These are phyloP conservation scores for Aspergillus hortae DNA, from an alignment of 2,329 filamentous ascomycete species.

Conservation along the genomic window DNA sequence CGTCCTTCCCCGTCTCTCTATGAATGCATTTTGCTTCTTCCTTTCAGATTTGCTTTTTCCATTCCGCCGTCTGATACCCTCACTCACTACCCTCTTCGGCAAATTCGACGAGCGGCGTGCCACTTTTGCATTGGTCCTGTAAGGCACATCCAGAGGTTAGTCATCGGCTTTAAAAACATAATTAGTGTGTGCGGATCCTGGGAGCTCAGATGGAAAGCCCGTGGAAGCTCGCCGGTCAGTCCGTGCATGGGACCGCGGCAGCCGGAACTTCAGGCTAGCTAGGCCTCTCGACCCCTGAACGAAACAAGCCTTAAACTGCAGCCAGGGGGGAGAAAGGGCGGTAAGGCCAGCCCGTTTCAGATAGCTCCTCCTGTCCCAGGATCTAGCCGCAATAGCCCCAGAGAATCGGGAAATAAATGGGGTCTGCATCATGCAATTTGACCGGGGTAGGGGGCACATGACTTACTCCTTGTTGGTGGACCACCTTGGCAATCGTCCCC, in stretches of 20 bases:
- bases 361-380: background rate
- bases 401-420: slow-evolving; percentile 2
- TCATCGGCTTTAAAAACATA: background rate
- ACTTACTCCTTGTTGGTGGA: slow-evolving; percentile 71
- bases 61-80: background rate
- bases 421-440: slow-evolving; percentile 3
- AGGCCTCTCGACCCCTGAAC: background rate
- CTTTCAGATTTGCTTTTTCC: no score
- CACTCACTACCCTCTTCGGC: slow-evolving; percentile 46
- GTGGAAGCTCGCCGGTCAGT: slow-evolving; percentile 10
- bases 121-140: slow-evolving; percentile 74
- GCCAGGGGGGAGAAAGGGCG: background rate
- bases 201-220: slow-evolving; percentile 14
- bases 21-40: no score
- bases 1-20: no score
- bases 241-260: slow-evolving; percentile 6
- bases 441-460: slow-evolving; percentile 9
- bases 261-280: background rate
- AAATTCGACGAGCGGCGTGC: slow-evolving; percentile 70
- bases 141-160: slow-evolving; percentile 22
- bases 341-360: background rate
- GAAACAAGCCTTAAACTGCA: background rate
- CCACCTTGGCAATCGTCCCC: slow-evolving; percentile 67
- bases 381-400: background rate
- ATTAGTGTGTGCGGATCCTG: slow-evolving; percentile 5